Base-by-base conservation (phyloP, 495 filamentous ascomycete species). In the Penicillium soppii region DNA sequence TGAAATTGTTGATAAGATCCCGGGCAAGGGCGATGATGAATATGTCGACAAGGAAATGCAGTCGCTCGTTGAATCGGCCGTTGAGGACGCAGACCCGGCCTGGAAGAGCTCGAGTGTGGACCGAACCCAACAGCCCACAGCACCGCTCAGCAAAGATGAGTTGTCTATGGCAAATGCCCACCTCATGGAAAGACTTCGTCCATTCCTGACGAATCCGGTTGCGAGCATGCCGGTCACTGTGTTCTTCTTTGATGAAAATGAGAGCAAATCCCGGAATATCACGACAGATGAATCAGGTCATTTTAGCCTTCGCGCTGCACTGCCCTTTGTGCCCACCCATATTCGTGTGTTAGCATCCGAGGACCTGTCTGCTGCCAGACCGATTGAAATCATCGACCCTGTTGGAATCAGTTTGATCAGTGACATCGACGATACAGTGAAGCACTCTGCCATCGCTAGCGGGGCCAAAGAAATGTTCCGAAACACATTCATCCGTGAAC, bases 391-490 rank as follows among this genome's bases (percentile, higher is more conserved):
- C 22, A 89, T 87, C 15, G 87, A 95, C 45, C 79, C 88, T 0
- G 73, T 66, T n/a, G 94, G 94, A 19, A 78, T 99, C 54, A 97
- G 92, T 62, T 48, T 99, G 45, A 97, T 99, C 61, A 97, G 90
- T 62, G 94, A 99, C 59, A 92, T 99, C 51, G 94, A 99, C 62
- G 94, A 99, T 67, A 99, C 94, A 0, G 87, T 99, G 52, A 99
- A 99, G 64, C 90, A 91, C 57, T 97, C 95, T 2, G 94, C 89
- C 12, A 94, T 99, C 56, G 75, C 80, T 5, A 79, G 81, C 53
- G 94, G 95, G 0, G 85, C 92, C 0, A 86, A 89, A 33, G 94
- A 99, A 66, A 95, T 97, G 42, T 97, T 97, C 62, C 82, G 92
- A 19, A 97, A 97, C 65, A 90, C 90, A 0, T 97, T 99, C 59